Percentiles rank a stretch among this genome's conserved stretches.
Evolutionary conservation across 495 filamentous ascomycete genomes (phyloP).

Genomic region (Penicillium canariense): DNA sequence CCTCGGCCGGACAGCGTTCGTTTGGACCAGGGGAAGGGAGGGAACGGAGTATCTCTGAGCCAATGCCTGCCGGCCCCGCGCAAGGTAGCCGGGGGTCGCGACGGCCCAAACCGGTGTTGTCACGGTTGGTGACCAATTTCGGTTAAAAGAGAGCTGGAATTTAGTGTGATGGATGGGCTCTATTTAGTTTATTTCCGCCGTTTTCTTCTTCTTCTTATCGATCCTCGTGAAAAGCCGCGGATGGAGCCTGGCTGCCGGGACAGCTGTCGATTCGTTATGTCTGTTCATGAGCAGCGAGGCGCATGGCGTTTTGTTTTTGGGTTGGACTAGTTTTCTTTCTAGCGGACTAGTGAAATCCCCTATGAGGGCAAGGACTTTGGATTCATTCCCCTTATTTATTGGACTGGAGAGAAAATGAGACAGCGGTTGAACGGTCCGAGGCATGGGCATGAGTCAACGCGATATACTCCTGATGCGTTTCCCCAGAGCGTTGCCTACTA

Average conservation of each 20-base stretch:
- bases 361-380: background rate
- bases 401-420: background rate
- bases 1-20: constrained; percentile 1
- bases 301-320: constrained; percentile 5
- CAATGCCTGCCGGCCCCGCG: constrained; percentile 13
- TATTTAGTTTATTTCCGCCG: constrained; percentile 1
- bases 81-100: constrained; percentile 14
- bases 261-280: background rate
- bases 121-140: constrained; percentile 43
- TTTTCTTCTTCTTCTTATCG: constrained; percentile 1
- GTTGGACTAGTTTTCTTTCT: background rate
- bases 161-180: constrained; percentile 3
- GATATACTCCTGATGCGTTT: background rate
- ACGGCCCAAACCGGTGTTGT: constrained; percentile 39
- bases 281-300: constrained; percentile 11
- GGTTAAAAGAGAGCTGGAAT: constrained; percentile 12
- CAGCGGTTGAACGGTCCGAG: background rate
- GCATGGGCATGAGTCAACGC: background rate
- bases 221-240: background rate
- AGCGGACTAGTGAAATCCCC: too few species aligned
- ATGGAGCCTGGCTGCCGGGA: background rate
- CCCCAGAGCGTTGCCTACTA: too few species aligned
- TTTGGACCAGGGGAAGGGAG: constrained; percentile 15
- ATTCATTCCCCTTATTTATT: background rate
- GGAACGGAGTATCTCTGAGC: constrained; percentile 26